Base-by-base conservation (phyloP, 345 rosid genomes). In the Microcos paniculata region DNA sequence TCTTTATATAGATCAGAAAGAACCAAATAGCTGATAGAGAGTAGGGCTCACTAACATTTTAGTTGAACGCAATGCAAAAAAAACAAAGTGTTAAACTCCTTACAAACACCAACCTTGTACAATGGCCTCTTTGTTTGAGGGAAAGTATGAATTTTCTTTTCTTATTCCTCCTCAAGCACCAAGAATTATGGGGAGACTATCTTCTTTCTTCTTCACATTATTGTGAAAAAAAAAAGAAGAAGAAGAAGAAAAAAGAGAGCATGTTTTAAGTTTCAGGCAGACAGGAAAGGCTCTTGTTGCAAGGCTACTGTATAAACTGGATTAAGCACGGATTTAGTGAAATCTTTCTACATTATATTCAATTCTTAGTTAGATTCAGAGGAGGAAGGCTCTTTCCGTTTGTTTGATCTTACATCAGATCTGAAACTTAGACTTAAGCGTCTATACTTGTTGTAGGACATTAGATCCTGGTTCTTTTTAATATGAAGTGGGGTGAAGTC, bases 361-460 rank as follows among this genome's bases (percentile, higher is more conserved):
- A 31, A 31, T 19, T 70, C 19, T 51, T 11, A 31, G 18, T 70
- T 51, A 31, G 19, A 51, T 51, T 69, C 21, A 12, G 58, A 70
- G 45, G 26, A 51, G 19, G 51, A 70, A 51, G 26, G 30, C 45
- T 52, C 45, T 51, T 19, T 70, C 45, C 5, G 18, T 51, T 31
- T 51, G 30, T 51, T 70, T 70, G 58, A 51, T 51, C 40, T n/a
- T 14, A 4, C 15, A 5, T 68, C 23, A 38, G 75, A 38, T 21
- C 51, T 56, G 15, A 55, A 71, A 23, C 62, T 0, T 70, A 77
- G 65, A 48, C 49, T 42, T 49, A 59, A 42, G 76, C 24, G 63
- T 18, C 33, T 49, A 46, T 61, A 11, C 64, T 19, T 48, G 15
- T 62, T 70, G n/a, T 52, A 35, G 51, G 31, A 38, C 61, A 35